Evolutionary conservation across 768 basidiomycete genomes (phyloP), one percentile per base, ranked within the genome.

Genomic region (Rhizopogon roseolus): DNA sequence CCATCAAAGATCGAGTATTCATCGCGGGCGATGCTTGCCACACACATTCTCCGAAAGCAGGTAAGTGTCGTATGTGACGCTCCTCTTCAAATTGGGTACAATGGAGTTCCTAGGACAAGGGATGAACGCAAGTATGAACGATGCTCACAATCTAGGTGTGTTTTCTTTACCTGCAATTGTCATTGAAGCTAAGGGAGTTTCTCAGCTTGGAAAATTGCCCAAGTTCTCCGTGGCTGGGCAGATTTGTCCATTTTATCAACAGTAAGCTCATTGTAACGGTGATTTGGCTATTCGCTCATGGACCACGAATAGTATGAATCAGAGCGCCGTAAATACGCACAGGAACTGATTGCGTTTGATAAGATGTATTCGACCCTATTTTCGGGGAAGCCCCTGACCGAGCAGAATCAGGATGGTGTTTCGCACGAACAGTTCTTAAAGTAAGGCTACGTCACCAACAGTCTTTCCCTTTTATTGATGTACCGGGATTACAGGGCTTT

Each of bases 11-110:
- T 32, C 76, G 82, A 5, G 70, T 81, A 2, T 80, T 82, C 58
- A 81, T 83, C 44, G 81, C 77, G 0, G 81, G 82, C 11, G 80
- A 80, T 56, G 80, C 80, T 3, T 81, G 76, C 37, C 77, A 75
- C 53, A 76, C 74, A 16, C 74, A 74, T 45, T 76, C 72, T 0
- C 72, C 72, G 1, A 73, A 75, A 64, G 76, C 75, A 50, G 73
- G 73, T 69, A 42, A 53, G 61, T 60, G 16, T 49, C 43, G 17
- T 14, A n/a, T 6, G 1, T n/a, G 41, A 14, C 19, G n/a, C 14
- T 19, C 7, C 28, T 17, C 4, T 6, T 17, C 17, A 10, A 27
- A 40, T 11, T 27, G n/a, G 10, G 42, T 49, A 59, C 44, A 71
- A 59, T 6, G 57, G 64, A 57, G 51, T 57, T 19, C 59, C 57